These are phyloP conservation scores for Hymenoscyphus linearis DNA, from an alignment of 2,329 filamentous ascomycete species.

Conservation along the genomic window DNA sequence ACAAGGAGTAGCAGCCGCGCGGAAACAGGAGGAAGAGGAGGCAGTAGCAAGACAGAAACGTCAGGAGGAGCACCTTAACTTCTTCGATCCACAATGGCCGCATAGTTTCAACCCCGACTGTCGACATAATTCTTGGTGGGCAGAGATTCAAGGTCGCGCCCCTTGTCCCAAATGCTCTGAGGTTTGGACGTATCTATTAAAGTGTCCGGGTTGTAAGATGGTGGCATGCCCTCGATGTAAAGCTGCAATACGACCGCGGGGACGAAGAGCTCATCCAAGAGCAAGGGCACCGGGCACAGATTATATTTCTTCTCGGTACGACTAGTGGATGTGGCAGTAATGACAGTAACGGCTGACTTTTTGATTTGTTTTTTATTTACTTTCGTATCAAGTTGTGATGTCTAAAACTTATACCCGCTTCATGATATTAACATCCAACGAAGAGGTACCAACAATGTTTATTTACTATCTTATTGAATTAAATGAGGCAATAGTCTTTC, in stretches of 20 bases:
- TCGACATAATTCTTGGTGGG: background rate
- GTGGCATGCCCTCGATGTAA: conserved; percentile 22
- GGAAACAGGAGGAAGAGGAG: background rate
- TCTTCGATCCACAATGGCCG: too few relatives aligned
- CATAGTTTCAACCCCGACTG: background rate
- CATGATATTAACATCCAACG: too few relatives aligned
- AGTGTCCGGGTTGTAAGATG: conserved; percentile 20
- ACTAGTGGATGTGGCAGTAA: too few relatives aligned
- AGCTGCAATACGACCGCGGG: conserved; percentile 11
- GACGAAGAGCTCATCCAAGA: background rate
- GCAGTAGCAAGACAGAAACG: background rate
- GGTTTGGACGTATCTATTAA: conserved; percentile 9
- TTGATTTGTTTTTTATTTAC: too few relatives aligned
- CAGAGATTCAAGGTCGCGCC: background rate
- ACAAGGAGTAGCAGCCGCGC: too few relatives aligned
- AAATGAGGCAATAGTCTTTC: too few relatives aligned
- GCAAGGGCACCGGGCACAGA: background rate
- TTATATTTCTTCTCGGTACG: background rate
- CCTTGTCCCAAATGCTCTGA: background rate
- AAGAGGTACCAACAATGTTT: too few relatives aligned
- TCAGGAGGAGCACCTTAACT: background rate
- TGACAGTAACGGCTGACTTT: too few relatives aligned
- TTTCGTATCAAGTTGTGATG: too few relatives aligned
- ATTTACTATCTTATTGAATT: too few relatives aligned
- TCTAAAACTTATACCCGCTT: too few relatives aligned